Conservation (phyloP, 1,284 basidiomycete genomes). For the Cutaneotrichosporon spelunceum region DNA sequence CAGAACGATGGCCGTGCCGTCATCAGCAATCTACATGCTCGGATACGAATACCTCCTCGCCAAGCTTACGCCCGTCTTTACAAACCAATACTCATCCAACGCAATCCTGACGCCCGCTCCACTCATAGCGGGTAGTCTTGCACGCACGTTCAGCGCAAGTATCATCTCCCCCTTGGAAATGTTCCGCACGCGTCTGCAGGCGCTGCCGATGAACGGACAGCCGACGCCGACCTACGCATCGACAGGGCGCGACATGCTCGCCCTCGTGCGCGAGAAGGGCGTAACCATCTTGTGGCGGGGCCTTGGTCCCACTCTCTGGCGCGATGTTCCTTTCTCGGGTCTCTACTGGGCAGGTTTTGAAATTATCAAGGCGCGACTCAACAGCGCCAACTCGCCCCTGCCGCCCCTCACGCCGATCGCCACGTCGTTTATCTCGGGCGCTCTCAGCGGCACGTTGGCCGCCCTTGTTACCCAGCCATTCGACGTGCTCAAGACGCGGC, state of each 20-base stretch:
- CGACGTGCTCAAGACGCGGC: constrained; percentile 90
- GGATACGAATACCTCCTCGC: constrained; percentile 85
- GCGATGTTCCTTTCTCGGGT: constrained; percentile 95
- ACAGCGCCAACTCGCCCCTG: constrained; percentile 30
- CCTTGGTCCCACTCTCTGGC: constrained; percentile 85
- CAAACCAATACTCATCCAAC: constrained; percentile 27
- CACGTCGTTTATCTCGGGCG: constrained; percentile 48
- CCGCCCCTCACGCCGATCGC: constrained; percentile 38
- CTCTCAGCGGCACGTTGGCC: constrained; percentile 57
- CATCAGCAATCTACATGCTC: constrained; percentile 91
- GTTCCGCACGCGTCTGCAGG: constrained; percentile 88
- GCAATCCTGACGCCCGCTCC: constrained; percentile 62
- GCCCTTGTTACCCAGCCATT: constrained; percentile 91
- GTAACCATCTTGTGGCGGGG: constrained; percentile 79
- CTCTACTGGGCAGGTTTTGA: constrained; percentile 52
- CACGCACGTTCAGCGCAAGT: constrained; percentile 75
- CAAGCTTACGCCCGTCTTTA: constrained; percentile 38
- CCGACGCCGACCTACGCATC: constrained; percentile 61
- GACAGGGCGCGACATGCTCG: constrained; percentile 39
- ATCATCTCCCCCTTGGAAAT: constrained; percentile 87
- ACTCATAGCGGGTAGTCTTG: constrained; percentile 74
- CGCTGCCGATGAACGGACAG: constrained; percentile 61
- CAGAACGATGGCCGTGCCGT: constrained; percentile 86
- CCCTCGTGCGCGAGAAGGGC: constrained; percentile 64
- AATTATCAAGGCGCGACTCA: constrained; percentile 43